A percentile compares a stretch with the other conserved stretches of the same genome.
These are phyloP conservation scores for Aspergillus alliaceus DNA, from an alignment of 2,329 filamentous ascomycete genomes.

Conservation along the genomic window DNA sequence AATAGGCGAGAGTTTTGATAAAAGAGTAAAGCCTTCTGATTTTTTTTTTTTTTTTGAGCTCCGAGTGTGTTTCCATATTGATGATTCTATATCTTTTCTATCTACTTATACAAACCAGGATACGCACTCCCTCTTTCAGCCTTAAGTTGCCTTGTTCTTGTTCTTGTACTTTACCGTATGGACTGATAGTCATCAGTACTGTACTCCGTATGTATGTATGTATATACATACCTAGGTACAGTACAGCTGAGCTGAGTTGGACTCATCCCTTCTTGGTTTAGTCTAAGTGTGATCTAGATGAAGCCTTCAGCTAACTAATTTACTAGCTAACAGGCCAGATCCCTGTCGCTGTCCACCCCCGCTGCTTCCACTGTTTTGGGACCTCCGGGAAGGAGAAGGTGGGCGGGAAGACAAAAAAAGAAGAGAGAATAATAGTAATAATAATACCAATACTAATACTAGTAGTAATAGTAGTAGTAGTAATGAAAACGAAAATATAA, in stretches of 20 bases:
- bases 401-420: not conserved
- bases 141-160: no score
- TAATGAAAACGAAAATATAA: not conserved
- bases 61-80: not conserved
- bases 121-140: no score
- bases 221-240: no score
- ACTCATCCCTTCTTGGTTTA: conserved; percentile 2
- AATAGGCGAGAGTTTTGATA: not conserved
- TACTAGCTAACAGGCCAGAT: conserved; percentile 15
- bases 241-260: conserved; percentile 2
- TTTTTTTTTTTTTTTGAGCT: not conserved
- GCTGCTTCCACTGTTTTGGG: conserved; percentile 29
- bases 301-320: conserved; percentile 18
- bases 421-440: not conserved
- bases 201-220: not conserved
- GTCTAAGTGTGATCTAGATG: conserved; percentile 2
- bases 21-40: not conserved
- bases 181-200: not conserved
- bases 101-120: no score
- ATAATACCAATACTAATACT: not conserved
- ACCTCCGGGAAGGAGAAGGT: conserved; percentile 15
- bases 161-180: not conserved
- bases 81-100: not conserved
- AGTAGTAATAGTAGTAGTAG: not conserved
- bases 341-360: conserved; percentile 23